Evolutionary conservation across 306 rosid genomes (phyloP), one percentile per base, ranked within the genome.

Genomic region (Castanea crenata): DNA sequence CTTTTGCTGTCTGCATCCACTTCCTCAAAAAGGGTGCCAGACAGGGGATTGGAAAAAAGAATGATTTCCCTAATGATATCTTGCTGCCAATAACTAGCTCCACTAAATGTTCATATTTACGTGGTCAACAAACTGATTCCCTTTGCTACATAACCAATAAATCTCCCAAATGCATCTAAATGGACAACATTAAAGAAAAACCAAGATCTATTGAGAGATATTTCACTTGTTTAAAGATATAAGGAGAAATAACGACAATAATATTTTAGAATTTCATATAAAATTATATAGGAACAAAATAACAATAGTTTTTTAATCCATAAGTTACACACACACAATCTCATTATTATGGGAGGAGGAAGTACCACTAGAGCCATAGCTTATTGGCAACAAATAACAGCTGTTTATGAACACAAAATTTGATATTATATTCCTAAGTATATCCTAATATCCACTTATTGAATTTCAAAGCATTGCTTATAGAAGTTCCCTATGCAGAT

Each of bases 1-100:
- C 13, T 68, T 31, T 55, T 69, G 20, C 55, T 27, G 52, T 59
- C 64, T 23, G 51, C 76, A 79, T 27, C 29, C 52, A 80, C 77
- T 71, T 54, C 81, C 16, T 76, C 71, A 54, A 21, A 64, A 38
- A 31, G 11, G 18, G 21, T 5, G 35, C 44, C 29, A 76, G 41
- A 6, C 51, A 76, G 64, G 5, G 23, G 18, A 44, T 18, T 65
- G 51, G 49, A 5, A 65, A 65, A 65, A 11, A 65, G 71, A 6
- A 16, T 18, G 49, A 65, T 65, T 18, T 21, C 71, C 34, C 71
- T 65, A 34, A 65, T 34, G 23, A 32, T 4, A 65, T 65, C 71
- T 34, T 65, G 49, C 51, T 34, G 5, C n/a, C 35, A 35, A 82
- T 18, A 35, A 16, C 21, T 27, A 19, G 32, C 20, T 49, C 35